Evolutionary conservation across 768 basidiomycete genomes (phyloP), one percentile per base, ranked within the genome.

Genomic region (Boletus barrowsii): DNA sequence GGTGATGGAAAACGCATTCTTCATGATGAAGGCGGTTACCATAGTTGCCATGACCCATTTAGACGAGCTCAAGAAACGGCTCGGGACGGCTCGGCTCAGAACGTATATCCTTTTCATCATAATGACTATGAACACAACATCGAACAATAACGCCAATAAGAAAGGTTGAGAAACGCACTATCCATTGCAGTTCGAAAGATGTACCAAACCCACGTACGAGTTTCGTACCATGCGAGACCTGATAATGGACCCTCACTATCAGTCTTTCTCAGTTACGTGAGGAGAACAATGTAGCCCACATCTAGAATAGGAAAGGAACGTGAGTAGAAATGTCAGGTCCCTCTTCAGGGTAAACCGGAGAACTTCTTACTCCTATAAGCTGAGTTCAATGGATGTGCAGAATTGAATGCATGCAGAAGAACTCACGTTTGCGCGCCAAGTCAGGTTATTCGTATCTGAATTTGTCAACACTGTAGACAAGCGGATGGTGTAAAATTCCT

Each of bases 71-170:
- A 63, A 30, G 6, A 60, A 54, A 29, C 42, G n/a, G 4, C 32
- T 36, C 9, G 41, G 26, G 15, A 30, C 15, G 10, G 33, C 14
- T 14, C 10, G 14, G 41, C 62, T 61, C 18, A 64, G 20, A 10
- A 47, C 59, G 3, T 56, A 17, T 55, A 64, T 33, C 45, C 63
- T 57, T 45, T 45, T 63, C 41, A 64, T 63, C 63, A 64, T 53
- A 45, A 64, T 58, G 10, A 56, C 63, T 64, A 9, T 8, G 26
- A 39, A 29, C 6, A 37, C 3, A 8, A 11, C 8, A 8, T 63
- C 14, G 56, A 43, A 24, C 9, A 9, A 29, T 13, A 7, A 9
- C 5, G 2, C n/a, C 10, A 29, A 32, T 20, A 14, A 7, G 14
- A n/a, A 35, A 17, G 6, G 11, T 22, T 5, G 5, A 29, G 50